A percentile compares a stretch with the other conserved stretches of the same genome.
These are phyloP conservation scores for Aspergillus sergii DNA, from an alignment of 2,329 filamentous ascomycete species.

Conservation along the genomic window DNA sequence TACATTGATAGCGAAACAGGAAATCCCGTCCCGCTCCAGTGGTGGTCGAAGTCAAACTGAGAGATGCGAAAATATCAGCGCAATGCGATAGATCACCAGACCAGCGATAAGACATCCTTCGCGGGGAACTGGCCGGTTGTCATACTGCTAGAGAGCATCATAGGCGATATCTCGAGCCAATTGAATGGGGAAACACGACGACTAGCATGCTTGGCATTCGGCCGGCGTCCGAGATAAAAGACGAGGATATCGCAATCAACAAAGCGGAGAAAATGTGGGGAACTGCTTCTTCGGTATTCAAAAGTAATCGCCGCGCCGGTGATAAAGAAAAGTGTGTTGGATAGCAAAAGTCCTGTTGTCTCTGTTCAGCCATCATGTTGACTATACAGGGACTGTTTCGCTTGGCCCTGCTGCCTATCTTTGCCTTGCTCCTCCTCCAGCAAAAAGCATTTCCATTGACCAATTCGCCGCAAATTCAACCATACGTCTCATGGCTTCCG, in stretches of 20 bases:
- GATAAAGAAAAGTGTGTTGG: conserved; percentile 2
- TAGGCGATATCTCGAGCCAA: background rate
- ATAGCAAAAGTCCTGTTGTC: too few species aligned
- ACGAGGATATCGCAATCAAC: background rate
- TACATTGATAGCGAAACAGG: background rate
- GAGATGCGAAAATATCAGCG: background rate
- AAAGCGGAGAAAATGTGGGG: conserved; percentile 1
- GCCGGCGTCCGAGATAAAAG: conserved; percentile 1
- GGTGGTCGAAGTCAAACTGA: background rate
- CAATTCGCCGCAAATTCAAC: background rate
- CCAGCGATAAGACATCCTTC: background rate
- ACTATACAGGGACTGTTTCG: background rate
- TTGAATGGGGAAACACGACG: background rate
- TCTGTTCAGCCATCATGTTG: background rate
- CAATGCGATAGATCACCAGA: background rate
- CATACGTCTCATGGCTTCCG: conserved; percentile 2
- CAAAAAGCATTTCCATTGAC: background rate
- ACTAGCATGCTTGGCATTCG: conserved; percentile 1
- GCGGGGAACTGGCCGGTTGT: background rate
- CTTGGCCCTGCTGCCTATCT: background rate
- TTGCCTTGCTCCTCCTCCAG: background rate
- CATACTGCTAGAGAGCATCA: background rate
- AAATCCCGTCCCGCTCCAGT: background rate
- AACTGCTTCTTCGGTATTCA: background rate
- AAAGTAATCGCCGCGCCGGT: background rate